phyloP scores from a whole-genome alignment of 1,284 basidiomycete genomes.

The Austroboletus niveus region DNA sequence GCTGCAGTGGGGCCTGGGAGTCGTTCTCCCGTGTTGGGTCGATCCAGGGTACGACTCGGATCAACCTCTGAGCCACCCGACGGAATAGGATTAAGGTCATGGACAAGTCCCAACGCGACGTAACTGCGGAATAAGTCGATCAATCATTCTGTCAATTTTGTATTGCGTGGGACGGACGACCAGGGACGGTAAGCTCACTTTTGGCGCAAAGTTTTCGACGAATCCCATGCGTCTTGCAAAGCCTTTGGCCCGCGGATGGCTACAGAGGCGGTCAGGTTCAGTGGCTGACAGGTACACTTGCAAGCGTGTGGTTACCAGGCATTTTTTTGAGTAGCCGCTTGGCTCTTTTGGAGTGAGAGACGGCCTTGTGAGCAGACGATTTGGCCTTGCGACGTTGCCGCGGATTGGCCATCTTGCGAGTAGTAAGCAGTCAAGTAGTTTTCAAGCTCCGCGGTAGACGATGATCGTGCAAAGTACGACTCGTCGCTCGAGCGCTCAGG shows the following conservation, averaged over 20 bases:
- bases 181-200: constrained; percentile 60
- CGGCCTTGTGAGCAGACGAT: constrained; percentile 66
- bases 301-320: constrained; percentile 49
- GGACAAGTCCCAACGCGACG: constrained; percentile 69
- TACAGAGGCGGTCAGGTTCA: constrained; percentile 30
- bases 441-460: constrained; percentile 20
- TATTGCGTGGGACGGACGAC: not conserved
- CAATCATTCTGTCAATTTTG: not conserved
- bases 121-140: constrained; percentile 53
- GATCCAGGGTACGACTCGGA: constrained; percentile 10
- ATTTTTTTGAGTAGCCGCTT: constrained; percentile 77
- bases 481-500: not conserved
- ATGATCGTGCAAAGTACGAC: not conserved
- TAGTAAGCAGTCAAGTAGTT: not conserved
- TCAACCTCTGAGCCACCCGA: constrained; percentile 57
- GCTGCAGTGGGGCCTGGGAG: not conserved
- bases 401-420: constrained; percentile 79
- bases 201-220: constrained; percentile 86
- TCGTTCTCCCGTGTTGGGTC: not conserved
- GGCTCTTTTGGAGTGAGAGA: constrained; percentile 68
- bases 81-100: constrained; percentile 61
- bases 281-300: constrained; percentile 3
- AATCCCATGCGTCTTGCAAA: constrained; percentile 87
- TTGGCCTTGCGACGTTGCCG: constrained; percentile 82
- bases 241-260: constrained; percentile 82